These are phyloP conservation scores for Rhododendron henanense DNA, from an alignment of 148 eudicot genomes.

Conservation along the genomic window DNA sequence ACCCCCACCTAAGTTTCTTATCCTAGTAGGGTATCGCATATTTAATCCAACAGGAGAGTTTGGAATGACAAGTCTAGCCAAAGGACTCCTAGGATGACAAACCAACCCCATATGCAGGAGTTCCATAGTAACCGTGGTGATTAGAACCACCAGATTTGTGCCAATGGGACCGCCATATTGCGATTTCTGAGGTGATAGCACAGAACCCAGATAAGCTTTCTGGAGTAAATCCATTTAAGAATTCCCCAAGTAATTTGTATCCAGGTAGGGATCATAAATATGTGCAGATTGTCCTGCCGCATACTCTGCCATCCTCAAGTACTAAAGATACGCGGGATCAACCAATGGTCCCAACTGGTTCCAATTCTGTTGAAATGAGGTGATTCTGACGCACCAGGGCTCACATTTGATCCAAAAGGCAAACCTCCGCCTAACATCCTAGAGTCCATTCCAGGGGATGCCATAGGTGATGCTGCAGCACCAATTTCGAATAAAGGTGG, in stretches of 20 bases:
- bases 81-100: constrained; percentile 69
- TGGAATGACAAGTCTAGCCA: constrained; percentile 54
- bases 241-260: neutral
- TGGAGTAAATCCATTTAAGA: constrained; percentile 70
- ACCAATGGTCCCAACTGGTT: constrained; percentile 43
- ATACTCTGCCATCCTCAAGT: constrained; percentile 54
- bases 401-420: constrained; percentile 44
- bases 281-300: constrained; percentile 45
- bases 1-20: constrained; percentile 60
- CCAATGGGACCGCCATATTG: constrained; percentile 46
- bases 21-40: constrained; percentile 56
- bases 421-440: constrained; percentile 41
- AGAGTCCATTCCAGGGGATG: constrained; percentile 49
- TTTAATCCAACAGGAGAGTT: constrained; percentile 61
- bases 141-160: constrained; percentile 46
- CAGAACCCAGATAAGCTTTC: constrained; percentile 19
- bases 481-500: constrained; percentile 75
- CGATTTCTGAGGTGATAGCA: constrained; percentile 68
- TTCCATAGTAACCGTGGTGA: constrained; percentile 57
- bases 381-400: constrained; percentile 42
- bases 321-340: constrained; percentile 64
- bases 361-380: constrained; percentile 43
- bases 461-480: constrained; percentile 65
- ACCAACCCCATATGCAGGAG: constrained; percentile 51
- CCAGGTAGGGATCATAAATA: constrained; percentile 50